Conservation (phyloP, 768 basidiomycete species). For the Amanita pseudoporphyria region DNA sequence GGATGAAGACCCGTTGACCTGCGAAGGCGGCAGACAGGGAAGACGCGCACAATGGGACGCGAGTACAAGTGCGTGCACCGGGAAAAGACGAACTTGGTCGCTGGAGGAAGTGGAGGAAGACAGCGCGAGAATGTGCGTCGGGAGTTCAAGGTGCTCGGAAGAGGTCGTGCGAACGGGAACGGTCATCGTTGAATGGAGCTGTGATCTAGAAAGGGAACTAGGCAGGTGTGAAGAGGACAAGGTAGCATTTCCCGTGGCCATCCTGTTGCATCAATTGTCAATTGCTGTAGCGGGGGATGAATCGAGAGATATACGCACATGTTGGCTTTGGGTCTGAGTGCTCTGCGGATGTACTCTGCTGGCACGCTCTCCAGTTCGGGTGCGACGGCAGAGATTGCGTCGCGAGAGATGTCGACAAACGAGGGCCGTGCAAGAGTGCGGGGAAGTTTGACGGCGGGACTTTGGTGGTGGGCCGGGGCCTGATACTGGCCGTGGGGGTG, state of each 20-base stretch:
- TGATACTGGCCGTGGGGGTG: conserved; percentile 27
- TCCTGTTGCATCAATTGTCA: conserved; percentile 24
- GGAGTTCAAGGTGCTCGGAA: conserved; percentile 25
- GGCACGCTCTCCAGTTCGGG: conserved; percentile 58
- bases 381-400: conserved; percentile 54
- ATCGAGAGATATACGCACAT: conserved; percentile 23
- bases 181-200: conserved; percentile 50
- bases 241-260: conserved; percentile 43
- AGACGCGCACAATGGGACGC: conserved; percentile 52
- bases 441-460: conserved; percentile 52
- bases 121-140: conserved; percentile 50
- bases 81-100: conserved; percentile 41
- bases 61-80: conserved; percentile 53
- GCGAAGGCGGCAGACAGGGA: conserved; percentile 36
- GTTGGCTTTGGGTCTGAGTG: conserved; percentile 37
- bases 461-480: conserved; percentile 14
- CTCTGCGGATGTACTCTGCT: conserved; percentile 57
- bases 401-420: conserved; percentile 45
- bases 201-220: conserved; percentile 53
- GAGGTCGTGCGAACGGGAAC: conserved; percentile 27
- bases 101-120: conserved; percentile 35
- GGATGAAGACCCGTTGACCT: conserved; percentile 18
- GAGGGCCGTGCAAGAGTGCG: conserved; percentile 57
- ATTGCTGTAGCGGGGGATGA: conserved; percentile 10
- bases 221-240: conserved; percentile 50